Conservation (phyloP, 2,329 filamentous ascomycete species). For the Phaeophleospora eucalypticola region DNA sequence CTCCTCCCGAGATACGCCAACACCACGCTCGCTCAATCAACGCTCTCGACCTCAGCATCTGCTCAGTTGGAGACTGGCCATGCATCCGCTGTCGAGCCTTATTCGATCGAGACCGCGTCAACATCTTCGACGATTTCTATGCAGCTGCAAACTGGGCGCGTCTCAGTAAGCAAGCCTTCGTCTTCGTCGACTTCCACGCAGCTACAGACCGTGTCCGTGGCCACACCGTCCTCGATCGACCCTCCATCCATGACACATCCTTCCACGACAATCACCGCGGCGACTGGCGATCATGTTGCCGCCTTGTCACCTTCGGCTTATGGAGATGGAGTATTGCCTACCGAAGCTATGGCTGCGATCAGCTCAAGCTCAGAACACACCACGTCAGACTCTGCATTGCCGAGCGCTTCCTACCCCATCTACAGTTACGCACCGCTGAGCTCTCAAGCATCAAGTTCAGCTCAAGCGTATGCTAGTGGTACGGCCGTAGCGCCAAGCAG, state of each 20-base stretch:
- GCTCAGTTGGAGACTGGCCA: background rate
- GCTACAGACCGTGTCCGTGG: background rate
- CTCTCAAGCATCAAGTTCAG: background rate
- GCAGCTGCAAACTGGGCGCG: background rate
- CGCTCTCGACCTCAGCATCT: background rate
- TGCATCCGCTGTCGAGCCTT: background rate
- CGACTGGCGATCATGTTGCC: background rate
- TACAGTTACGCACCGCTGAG: conserved; percentile 7
- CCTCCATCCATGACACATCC: background rate
- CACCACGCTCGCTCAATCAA: conserved; percentile 4
- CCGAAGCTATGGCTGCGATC: background rate
- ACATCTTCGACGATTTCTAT: background rate
- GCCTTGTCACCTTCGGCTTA: background rate
- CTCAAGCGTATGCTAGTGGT: background rate
- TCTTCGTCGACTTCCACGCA: background rate
- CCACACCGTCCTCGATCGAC: background rate
- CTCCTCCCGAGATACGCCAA: conserved; percentile 16
- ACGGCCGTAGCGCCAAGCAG: background rate
- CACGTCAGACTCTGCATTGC: background rate
- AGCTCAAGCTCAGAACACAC: background rate
- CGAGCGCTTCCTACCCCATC: background rate
- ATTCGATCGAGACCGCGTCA: background rate
- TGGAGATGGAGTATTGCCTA: background rate
- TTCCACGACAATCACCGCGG: background rate
- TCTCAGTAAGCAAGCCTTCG: background rate